Evolutionary conservation across 2,329 filamentous ascomycete species (phyloP).

Genomic region (Dothideomycetes sp.): DNA sequence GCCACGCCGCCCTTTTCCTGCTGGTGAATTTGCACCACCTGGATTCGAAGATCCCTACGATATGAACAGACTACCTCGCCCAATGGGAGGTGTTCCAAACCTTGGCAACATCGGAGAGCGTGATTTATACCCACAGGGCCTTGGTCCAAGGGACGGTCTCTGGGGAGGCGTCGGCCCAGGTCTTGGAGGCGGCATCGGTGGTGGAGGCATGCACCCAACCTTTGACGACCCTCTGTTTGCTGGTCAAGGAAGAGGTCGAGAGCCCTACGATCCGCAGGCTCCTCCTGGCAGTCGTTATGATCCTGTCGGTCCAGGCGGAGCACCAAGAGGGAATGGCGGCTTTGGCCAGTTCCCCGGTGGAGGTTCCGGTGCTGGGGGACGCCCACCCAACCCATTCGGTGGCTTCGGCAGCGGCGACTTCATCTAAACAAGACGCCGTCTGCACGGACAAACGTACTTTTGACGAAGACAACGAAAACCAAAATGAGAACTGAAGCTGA

Average conservation of each 20-base stretch:
- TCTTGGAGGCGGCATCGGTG: conserved; percentile 38
- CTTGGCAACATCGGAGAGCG: conserved; percentile 60
- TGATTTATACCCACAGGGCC: conserved; percentile 75
- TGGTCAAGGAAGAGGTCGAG: conserved; percentile 34
- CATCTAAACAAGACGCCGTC: too few relatives aligned
- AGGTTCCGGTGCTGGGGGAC: conserved; percentile 26
- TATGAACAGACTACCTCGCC: conserved; percentile 55
- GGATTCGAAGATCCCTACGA: conserved; percentile 92
- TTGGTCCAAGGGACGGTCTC: conserved; percentile 63
- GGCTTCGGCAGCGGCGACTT: conserved; percentile 51
- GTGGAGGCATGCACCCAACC: conserved; percentile 87
- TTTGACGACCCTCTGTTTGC: conserved; percentile 84
- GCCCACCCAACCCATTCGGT: conserved; percentile 47
- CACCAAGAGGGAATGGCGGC: conserved; percentile 36
- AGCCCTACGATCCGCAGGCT: conserved; percentile 55
- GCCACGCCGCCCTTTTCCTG: conserved; percentile 52
- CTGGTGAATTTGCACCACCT: conserved; percentile 69
- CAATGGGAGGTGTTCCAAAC: conserved; percentile 29
- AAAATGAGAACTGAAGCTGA: too few relatives aligned
- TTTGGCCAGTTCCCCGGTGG: conserved; percentile 35
- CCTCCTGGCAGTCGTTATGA: conserved; percentile 90
- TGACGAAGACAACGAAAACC: too few relatives aligned
- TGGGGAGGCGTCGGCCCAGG: conserved; percentile 50
- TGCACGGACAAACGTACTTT: too few relatives aligned
- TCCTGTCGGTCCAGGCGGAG: conserved; percentile 63